A percentile compares a stretch with the other conserved stretches of the same genome.
phyloP scores from a whole-genome alignment of 2,329 filamentous ascomycete species.

The Thermomyces lanuginosus region DNA sequence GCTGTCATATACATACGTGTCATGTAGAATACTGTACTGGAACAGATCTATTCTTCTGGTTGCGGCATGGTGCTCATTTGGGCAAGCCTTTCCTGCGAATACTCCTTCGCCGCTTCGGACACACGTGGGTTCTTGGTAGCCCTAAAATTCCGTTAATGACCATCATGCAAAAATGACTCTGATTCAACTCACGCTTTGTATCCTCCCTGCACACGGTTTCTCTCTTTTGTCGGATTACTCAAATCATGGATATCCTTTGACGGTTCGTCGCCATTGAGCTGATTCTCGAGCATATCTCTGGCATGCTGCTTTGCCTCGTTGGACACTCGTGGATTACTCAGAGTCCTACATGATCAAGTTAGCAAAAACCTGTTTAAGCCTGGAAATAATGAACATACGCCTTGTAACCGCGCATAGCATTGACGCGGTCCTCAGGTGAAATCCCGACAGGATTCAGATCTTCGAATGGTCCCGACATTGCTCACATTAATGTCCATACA shows the following conservation, averaged over 20 bases:
- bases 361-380: background rate
- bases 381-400: constrained; percentile 4
- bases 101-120: constrained; percentile 12
- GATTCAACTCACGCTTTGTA: constrained; percentile 9
- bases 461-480: constrained; percentile 6
- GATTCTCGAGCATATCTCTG: constrained; percentile 7
- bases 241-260: constrained; percentile 8
- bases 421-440: constrained; percentile 8
- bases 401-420: constrained; percentile 9
- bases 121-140: constrained; percentile 10
- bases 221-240: constrained; percentile 7
- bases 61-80: constrained; percentile 2
- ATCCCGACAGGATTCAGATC: constrained; percentile 5
- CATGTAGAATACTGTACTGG: too few relatives aligned
- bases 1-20: too few relatives aligned
- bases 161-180: background rate
- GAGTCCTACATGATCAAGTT: constrained; percentile 6
- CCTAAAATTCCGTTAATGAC: constrained; percentile 5
- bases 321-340: constrained; percentile 9
- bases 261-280: constrained; percentile 7
- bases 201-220: constrained; percentile 7
- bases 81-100: constrained; percentile 9
- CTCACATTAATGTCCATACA: background rate
- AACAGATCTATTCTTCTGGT: constrained; percentile 3
- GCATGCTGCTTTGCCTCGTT: constrained; percentile 10